Conservation (phyloP, 345 rosid genomes). For the Rhodamnia argentea region DNA sequence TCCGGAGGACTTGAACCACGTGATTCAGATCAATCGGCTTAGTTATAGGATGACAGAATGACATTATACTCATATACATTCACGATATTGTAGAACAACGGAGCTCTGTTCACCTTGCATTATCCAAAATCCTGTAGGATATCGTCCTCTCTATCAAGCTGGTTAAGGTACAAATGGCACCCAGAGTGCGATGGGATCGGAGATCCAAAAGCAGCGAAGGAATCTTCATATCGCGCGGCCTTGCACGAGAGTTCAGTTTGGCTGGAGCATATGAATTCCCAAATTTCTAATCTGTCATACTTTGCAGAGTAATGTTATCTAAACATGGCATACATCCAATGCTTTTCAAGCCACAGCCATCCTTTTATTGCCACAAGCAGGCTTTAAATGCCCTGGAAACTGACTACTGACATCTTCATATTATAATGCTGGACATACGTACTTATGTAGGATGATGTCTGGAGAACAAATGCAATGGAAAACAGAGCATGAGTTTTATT, state of each 20-base stretch:
- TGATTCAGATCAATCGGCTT: background rate
- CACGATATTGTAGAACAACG: background rate
- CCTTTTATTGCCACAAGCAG: background rate
- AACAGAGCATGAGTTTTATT: background rate
- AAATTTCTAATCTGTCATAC: background rate
- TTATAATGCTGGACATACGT: background rate
- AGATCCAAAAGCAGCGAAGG: background rate
- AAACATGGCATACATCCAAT: background rate
- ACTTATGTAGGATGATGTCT: background rate
- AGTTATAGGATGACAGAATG: background rate
- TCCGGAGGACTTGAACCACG: constrained; percentile 28
- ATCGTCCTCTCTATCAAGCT: background rate
- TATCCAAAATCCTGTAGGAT: background rate
- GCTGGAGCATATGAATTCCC: background rate
- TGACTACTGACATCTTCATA: background rate
- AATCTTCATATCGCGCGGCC: background rate
- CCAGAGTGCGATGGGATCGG: background rate
- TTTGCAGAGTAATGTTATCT: background rate
- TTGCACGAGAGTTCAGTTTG: background rate
- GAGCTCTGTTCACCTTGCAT: background rate
- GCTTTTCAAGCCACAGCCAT: background rate
- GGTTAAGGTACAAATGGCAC: background rate
- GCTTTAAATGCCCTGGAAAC: background rate
- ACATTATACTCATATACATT: background rate
- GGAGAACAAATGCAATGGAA: background rate